Evolutionary conservation across 78 protist species (phyloP), one percentile per base, ranked within the genome.

Genomic region (Creolimax fragrantissima): DNA sequence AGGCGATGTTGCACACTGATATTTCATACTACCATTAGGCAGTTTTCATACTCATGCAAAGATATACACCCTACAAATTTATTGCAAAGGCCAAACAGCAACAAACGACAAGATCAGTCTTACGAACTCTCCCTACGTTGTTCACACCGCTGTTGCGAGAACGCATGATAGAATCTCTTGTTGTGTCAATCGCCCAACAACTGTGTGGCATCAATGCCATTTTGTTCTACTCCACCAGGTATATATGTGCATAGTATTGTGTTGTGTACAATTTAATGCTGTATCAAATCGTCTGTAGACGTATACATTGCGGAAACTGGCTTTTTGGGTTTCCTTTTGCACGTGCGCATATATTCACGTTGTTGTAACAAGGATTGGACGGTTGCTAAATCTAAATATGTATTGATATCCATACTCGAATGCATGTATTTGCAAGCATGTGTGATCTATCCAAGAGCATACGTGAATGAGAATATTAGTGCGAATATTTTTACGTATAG

Each of bases 151-250:
- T 3, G 3, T 4, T 7, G n/a, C 44, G 45, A 7, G 2, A 6
- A 17, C 88, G 84, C 3, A 3, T 91, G 32, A 43, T 47, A 58
- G 35, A 74, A 32, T 2, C 58, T 2, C 3, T 4, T 3, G 5
- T 2, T 35, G 43, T 93, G 42, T 41, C 45, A 85, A 11, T 84
- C 92, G 11, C 3, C 17, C 94, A 93, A 92, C 94, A 93, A 66
- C 3, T 58, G n/a, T 74, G 89, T 17, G 93, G 93, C 43, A 92
- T 92, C 90, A 92, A 92, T 66, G 90, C 84, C 41, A 83, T 92
- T 81, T 85, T 91, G 45, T 91, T 91, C 84, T 91, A 42, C 84
- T 5, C 88, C n/a, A 37, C 47, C 17, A n/a, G 17, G 86, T n/a
- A n/a, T 83, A 35, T 83, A 0, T 39, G 42, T 37, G 2, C 74